Evolutionary conservation across 805 yeast genomes (phyloP).

Genomic region (Candida krabiensis): DNA sequence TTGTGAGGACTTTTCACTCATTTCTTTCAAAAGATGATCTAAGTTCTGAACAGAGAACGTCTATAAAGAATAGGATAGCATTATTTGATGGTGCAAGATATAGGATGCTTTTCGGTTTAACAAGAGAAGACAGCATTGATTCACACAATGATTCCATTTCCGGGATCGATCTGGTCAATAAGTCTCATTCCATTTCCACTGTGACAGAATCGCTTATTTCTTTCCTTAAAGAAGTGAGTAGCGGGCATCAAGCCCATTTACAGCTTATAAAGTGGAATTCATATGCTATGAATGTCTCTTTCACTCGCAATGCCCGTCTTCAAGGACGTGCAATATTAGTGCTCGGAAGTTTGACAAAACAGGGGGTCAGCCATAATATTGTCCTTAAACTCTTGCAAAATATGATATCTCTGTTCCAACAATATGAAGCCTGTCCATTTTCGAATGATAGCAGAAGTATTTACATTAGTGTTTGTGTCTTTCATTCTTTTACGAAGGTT

Average conservation of each 20-base stretch:
- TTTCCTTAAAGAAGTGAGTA: constrained; percentile 50
- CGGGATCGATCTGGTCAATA: constrained; percentile 37
- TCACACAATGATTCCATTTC: constrained; percentile 26
- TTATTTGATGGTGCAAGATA: constrained; percentile 61
- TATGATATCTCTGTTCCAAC: constrained; percentile 30
- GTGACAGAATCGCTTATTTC: constrained; percentile 56
- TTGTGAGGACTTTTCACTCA: constrained; percentile 69
- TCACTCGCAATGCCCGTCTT: constrained; percentile 53
- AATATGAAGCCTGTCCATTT: constrained; percentile 18
- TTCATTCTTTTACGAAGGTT: constrained; percentile 48
- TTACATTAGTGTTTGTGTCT: constrained; percentile 38
- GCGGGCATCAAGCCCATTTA: constrained; percentile 44
- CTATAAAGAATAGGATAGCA: constrained; percentile 48
- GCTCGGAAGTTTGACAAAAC: constrained; percentile 64
- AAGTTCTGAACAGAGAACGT: constrained; percentile 36
- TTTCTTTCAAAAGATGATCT: constrained; percentile 57
- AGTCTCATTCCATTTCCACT: constrained; percentile 51
- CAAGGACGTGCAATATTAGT: constrained; percentile 69
- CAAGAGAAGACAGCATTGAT: constrained; percentile 47
- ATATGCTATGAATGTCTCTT: constrained; percentile 61
- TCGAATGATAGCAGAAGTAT: constrained; percentile 9
- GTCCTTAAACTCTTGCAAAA: constrained; percentile 27
- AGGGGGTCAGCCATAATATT: constrained; percentile 60
- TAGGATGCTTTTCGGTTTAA: constrained; percentile 67
- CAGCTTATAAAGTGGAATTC: constrained; percentile 71